A percentile compares a stretch with the other conserved stretches of the same genome.
Evolutionary conservation across 148 eudicot genomes (phyloP).

Genomic region (Tetragonia tetragonoides): DNA sequence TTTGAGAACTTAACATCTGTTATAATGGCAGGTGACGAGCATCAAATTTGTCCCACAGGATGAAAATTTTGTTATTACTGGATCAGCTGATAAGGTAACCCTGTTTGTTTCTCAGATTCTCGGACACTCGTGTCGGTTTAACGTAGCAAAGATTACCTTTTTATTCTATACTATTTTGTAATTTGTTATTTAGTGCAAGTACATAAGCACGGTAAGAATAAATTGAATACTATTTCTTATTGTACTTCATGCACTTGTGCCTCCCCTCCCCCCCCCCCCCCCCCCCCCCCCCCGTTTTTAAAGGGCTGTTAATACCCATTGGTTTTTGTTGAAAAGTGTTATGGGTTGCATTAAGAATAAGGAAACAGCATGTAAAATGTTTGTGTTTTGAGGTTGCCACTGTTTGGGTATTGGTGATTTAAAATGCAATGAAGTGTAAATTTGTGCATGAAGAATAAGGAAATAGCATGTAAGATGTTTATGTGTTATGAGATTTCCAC

Average conservation of each 20-base stretch:
- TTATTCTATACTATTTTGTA: neutral
- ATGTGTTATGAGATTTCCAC: too few relatives aligned
- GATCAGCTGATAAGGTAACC: slow-evolving; percentile 88
- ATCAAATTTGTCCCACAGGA: slow-evolving; percentile 69
- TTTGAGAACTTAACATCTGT: neutral
- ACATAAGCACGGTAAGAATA: neutral
- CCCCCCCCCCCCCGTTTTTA: too few relatives aligned
- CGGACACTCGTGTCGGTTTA: neutral
- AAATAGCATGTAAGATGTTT: too few relatives aligned
- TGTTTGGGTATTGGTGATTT: too few relatives aligned
- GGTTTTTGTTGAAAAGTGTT: neutral
- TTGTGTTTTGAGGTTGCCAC: too few relatives aligned
- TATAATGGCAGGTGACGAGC: slow-evolving; percentile 61
- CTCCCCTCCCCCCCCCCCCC: too few relatives aligned
- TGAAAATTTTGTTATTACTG: slow-evolving; percentile 62
- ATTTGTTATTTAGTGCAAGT: neutral
- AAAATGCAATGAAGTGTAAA: too few relatives aligned
- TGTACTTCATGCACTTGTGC: too few relatives aligned
- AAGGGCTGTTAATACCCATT: neutral
- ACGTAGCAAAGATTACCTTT: neutral
- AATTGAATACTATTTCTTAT: neutral
- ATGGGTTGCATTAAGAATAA: too few relatives aligned
- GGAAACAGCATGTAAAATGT: too few relatives aligned
- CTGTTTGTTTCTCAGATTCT: neutral
- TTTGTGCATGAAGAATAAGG: too few relatives aligned